Conservation (phyloP, 352 stramenopile genomes). For the Ophiocytium majus region DNA sequence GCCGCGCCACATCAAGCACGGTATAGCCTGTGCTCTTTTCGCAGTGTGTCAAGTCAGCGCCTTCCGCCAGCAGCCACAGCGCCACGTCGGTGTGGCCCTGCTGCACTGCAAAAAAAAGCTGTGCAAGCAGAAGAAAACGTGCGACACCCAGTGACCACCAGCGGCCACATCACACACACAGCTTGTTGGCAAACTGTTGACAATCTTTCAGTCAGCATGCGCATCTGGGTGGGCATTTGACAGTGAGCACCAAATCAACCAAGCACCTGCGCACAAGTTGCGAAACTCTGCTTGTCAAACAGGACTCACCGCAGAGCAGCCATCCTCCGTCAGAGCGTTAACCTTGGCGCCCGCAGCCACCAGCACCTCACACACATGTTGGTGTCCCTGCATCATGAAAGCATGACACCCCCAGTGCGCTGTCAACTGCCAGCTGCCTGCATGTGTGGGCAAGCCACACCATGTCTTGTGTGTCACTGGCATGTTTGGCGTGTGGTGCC, state of each 20-base stretch:
- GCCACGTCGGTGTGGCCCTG: not conserved
- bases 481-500: too few relatives aligned
- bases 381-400: not conserved
- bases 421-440: too few relatives aligned
- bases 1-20: not conserved
- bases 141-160: not conserved
- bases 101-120: constrained; percentile 14
- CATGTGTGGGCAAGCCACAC: too few relatives aligned
- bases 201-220: not conserved
- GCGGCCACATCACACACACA: not conserved
- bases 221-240: not conserved
- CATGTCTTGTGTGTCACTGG: too few relatives aligned
- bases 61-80: not conserved
- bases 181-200: not conserved
- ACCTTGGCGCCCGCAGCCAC: not conserved
- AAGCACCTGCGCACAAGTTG: not conserved
- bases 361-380: not conserved
- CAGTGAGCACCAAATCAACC: not conserved
- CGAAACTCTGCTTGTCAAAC: not conserved
- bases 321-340: not conserved
- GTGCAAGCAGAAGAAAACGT: not conserved
- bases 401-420: too few relatives aligned
- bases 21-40: constrained; percentile 12
- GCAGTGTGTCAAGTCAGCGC: not conserved
- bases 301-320: not conserved